Base-by-base conservation (phyloP, 1,284 basidiomycete genomes). In the Marasmius tenuissimus region DNA sequence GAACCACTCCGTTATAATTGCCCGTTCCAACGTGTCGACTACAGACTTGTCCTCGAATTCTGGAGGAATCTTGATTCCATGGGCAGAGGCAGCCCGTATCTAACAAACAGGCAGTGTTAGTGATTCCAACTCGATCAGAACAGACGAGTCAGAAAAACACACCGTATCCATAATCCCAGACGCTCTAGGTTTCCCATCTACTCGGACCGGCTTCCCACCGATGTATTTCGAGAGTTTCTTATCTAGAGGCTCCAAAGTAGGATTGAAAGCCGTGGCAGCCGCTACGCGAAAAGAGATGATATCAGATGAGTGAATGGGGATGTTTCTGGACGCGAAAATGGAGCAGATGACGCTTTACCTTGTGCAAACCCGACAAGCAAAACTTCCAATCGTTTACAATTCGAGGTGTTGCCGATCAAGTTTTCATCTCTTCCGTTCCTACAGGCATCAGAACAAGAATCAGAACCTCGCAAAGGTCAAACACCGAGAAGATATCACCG, bases 91-190 rank as follows among this genome's bases (percentile, higher is more conserved):
- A 18, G 90, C 86, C 47, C 84, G 81, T 60, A 91, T 74, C 88
- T 91, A 63, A 4, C 18, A 7, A 48, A 49, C 16, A n/a, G 48
- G 2, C 34, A 22, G 47, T 37, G 11, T 39, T 9, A 51, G 54
- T n/a, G n/a, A n/a, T n/a, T n/a, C n/a, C n/a, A n/a, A 18, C 42
- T 37, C 18, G 22, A 47, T 62, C 5, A n/a, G 8, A 38, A 37
- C 20, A 59, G 8, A 42, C 12, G 27, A 53, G 48, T 18, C 34
- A 57, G n/a, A 35, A 65, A 2, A 39, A 68, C 82, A 53, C 62
- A 89, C 87, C 0, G 92, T 93, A 71, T 94, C 92, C 65, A 94
- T 75, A n/a, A 94, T 81, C 5, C 92, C 92, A 16, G 87, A 91
- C 6, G 89, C 87, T 62, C 91, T 78, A 3, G 92, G 92, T 66